phyloP scores from a whole-genome alignment of 352 stramenopile species.

The Phytophthora boehmeriae region DNA sequence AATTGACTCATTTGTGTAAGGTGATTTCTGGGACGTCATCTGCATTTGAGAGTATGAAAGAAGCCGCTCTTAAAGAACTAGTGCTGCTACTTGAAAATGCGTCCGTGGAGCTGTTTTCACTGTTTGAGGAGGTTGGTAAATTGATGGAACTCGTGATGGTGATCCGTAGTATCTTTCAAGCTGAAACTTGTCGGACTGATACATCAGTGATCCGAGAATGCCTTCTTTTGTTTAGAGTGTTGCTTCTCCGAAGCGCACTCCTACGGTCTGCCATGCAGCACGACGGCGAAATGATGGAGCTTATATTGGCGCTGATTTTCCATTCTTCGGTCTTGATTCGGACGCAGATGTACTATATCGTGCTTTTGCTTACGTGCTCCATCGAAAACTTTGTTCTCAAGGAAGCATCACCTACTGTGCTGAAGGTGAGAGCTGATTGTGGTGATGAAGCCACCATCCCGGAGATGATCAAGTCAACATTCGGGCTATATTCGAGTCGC shows the following conservation, averaged over 20 bases:
- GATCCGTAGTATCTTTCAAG: slow-evolving; percentile 15
- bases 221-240: slow-evolving; percentile 45
- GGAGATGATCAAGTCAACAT: slow-evolving; percentile 38
- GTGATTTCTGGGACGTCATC: slow-evolving; percentile 29
- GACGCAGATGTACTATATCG: slow-evolving; percentile 63
- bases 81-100: slow-evolving; percentile 31
- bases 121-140: slow-evolving; percentile 53
- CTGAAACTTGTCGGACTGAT: slow-evolving; percentile 9
- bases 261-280: slow-evolving; percentile 39
- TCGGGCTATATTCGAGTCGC: slow-evolving; percentile 44
- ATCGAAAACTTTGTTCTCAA: slow-evolving; percentile 44
- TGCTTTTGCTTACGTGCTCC: slow-evolving; percentile 62
- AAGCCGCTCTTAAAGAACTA: slow-evolving; percentile 40
- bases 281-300: slow-evolving; percentile 24
- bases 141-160: slow-evolving; percentile 29
- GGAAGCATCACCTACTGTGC: neutral
- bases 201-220: slow-evolving; percentile 21
- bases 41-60: slow-evolving; percentile 30
- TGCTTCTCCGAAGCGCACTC: slow-evolving; percentile 45
- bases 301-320: slow-evolving; percentile 49
- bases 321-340: slow-evolving; percentile 44
- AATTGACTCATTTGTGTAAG: slow-evolving; percentile 35
- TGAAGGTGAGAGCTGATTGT: neutral
- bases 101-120: slow-evolving; percentile 26
- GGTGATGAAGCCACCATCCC: slow-evolving; percentile 27